Conservation (phyloP, 1,284 basidiomycete genomes). For the Trametes versicolor region DNA sequence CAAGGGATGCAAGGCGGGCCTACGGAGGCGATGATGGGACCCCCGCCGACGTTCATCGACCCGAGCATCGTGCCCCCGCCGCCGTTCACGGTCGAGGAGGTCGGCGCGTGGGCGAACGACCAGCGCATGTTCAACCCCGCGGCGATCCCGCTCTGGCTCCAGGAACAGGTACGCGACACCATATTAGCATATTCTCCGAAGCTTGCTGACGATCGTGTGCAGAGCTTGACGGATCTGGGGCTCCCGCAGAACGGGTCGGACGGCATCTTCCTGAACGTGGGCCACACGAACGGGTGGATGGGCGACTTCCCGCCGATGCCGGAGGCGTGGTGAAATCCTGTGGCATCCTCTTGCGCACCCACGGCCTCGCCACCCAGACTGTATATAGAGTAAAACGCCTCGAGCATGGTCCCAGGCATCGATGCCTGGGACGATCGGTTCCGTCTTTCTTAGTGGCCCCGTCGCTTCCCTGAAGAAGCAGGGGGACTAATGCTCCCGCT, state of each 20-base stretch:
- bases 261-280: slow-evolving; percentile 85
- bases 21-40: slow-evolving; percentile 37
- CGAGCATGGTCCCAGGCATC: background rate
- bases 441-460: background rate
- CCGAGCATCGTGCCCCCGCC: slow-evolving; percentile 64
- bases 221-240: slow-evolving; percentile 89
- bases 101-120: slow-evolving; percentile 80
- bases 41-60: slow-evolving; percentile 62
- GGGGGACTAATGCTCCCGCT: background rate
- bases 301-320: slow-evolving; percentile 80
- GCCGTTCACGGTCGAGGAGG: slow-evolving; percentile 81
- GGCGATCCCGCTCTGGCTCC: slow-evolving; percentile 82
- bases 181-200: no score
- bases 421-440: background rate
- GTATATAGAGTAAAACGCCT: background rate
- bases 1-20: slow-evolving; percentile 29
- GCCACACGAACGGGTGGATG: slow-evolving; percentile 75
- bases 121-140: slow-evolving; percentile 81
- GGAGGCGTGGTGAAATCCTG: slow-evolving; percentile 73
- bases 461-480: background rate
- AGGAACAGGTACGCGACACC: slow-evolving; percentile 67
- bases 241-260: slow-evolving; percentile 90
- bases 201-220: slow-evolving; percentile 27
- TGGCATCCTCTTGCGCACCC: background rate
- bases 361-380: background rate